Base-by-base conservation (phyloP, 2,329 filamentous ascomycete species). In the Aspergillus ustus region DNA sequence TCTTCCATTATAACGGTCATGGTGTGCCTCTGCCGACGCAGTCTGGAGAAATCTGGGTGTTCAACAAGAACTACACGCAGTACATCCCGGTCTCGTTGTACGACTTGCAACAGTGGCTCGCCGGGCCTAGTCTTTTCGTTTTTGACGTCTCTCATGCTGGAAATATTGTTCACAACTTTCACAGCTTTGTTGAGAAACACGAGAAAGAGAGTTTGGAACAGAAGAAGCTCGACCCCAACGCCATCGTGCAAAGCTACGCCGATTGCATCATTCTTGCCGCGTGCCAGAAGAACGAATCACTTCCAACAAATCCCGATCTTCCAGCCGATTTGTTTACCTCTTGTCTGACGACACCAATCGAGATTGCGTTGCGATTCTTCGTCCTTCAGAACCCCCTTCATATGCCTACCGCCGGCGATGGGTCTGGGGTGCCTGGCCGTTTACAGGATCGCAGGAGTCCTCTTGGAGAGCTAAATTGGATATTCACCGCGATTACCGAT, bases 1-100 rank as follows among this genome's bases (percentile, higher is more conserved):
- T 99, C n/a, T 92, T 99, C 70, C 95, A 99, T 75, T 99, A 99
- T 83, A 99, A 99, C 71, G 95, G 95, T 17, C 95, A 99, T 76
- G 95, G 95, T 51, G 95, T 99, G 11, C 95, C 95, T 1, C 92
- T 97, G 72, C 95, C 95, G 3, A 99, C 95, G 0, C 88, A 91
- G 3, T 97, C 94, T 4, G 95, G 95, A 15, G 95, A 99, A 77
- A 96, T 99, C 20, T 99, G 95, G 95, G 96, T 98, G 5, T 99
- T 99, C 77, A 99, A 99, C 78, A 94, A 95, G 70, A 98, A 92
- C 68, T 99, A 97, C 75, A 99, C 95, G 0, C 95, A 99, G 78
- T 99, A 99, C 74, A 99, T 99, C 46, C 95, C 95, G 0, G 91
- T 99, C 48, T 97, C 94, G 1, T 82, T 99, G 8, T 97, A 96